Evolutionary conservation across 2,329 filamentous ascomycete species (phyloP).

Genomic region (Exophiala sp.): DNA sequence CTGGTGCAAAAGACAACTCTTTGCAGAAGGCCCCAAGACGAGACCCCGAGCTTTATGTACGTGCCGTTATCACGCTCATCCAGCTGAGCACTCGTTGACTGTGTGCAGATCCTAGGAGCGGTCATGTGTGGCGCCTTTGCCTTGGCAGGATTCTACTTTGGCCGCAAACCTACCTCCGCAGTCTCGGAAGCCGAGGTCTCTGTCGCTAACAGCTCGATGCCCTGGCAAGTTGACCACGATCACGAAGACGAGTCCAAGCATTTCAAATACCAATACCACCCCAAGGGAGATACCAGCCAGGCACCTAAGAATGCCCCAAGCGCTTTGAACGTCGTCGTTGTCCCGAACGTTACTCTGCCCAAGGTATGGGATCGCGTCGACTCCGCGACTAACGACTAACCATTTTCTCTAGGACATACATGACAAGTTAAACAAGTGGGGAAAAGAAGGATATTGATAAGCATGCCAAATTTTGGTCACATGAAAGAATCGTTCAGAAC

Average conservation of each 20-base stretch:
- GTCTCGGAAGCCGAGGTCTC: constrained; percentile 76
- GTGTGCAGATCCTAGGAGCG: constrained; percentile 72
- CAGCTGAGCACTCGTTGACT: constrained; percentile 2
- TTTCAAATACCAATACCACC: constrained; percentile 75
- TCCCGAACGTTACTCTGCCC: constrained; percentile 89
- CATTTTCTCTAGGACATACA: constrained; percentile 66
- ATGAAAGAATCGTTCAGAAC: not conserved
- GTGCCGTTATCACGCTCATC: constrained; percentile 27
- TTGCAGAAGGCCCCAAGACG: constrained; percentile 60
- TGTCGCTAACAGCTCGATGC: constrained; percentile 75
- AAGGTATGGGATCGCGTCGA: constrained; percentile 57
- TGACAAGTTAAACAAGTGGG: constrained; percentile 99
- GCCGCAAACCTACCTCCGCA: constrained; percentile 77
- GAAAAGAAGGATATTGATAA: constrained; percentile 82
- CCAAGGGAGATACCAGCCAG: constrained; percentile 73
- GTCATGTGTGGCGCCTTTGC: constrained; percentile 87
- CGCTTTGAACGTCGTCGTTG: constrained; percentile 89
- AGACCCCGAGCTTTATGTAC: constrained; percentile 73
- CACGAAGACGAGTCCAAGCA: constrained; percentile 58
- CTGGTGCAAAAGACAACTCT: constrained; percentile 44
- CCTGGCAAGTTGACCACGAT: constrained; percentile 76
- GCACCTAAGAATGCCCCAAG: constrained; percentile 85
- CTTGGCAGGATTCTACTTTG: constrained; percentile 77
- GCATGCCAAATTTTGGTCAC: not conserved
- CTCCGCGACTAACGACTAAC: not conserved